Evolutionary conservation across 2,329 filamentous ascomycete genomes (phyloP).

Genomic region (Drechslera avenae): DNA sequence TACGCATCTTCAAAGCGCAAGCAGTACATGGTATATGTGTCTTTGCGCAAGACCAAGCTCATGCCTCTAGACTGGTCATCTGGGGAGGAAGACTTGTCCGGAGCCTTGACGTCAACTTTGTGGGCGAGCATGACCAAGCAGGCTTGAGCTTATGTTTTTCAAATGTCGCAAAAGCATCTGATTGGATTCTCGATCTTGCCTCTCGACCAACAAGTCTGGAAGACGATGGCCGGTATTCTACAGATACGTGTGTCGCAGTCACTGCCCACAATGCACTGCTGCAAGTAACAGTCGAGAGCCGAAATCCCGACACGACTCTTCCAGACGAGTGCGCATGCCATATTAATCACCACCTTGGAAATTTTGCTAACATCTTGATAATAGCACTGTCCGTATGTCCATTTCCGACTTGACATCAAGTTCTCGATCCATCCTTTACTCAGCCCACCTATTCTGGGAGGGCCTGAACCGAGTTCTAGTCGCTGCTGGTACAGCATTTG

Average conservation of each 20-base stretch:
- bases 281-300: conserved; percentile 48
- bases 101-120: conserved; percentile 42
- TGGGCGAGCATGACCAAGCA: conserved; percentile 30
- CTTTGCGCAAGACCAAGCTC: conserved; percentile 24
- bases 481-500: conserved; percentile 90
- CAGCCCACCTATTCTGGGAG: conserved; percentile 73
- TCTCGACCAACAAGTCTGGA: conserved; percentile 18
- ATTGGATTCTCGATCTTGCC: conserved; percentile 48
- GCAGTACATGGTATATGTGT: conserved; percentile 74
- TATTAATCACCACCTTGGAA: neutral
- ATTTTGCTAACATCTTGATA: conserved; percentile 1
- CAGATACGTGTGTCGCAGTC: conserved; percentile 52
- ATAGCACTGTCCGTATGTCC: conserved; percentile 19
- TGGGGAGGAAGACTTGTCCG: conserved; percentile 55
- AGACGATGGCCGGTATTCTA: conserved; percentile 9
- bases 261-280: conserved; percentile 88
- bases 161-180: conserved; percentile 30
- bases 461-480: conserved; percentile 67
- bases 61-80: conserved; percentile 36
- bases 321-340: conserved; percentile 5
- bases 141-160: conserved; percentile 24
- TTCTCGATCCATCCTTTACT: conserved; percentile 85
- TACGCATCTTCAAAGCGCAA: conserved; percentile 68
- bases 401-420: conserved; percentile 64
- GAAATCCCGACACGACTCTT: conserved; percentile 1